phyloP scores from a whole-genome alignment of 1,284 basidiomycete genomes.

The Cryptococcus floricola region DNA sequence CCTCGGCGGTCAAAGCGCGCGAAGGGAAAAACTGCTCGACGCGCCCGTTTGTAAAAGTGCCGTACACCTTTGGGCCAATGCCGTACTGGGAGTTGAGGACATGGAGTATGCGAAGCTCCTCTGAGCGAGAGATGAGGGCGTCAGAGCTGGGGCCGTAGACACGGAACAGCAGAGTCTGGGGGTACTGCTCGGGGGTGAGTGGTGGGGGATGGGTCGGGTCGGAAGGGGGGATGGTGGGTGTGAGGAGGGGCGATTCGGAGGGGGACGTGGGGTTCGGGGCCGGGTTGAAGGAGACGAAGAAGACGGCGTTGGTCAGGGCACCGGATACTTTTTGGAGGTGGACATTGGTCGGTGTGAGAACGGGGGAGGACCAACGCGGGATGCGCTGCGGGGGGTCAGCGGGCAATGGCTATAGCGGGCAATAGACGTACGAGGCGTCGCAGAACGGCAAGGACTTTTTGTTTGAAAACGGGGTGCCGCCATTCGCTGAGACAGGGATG shows the following conservation, averaged over 20 bases:
- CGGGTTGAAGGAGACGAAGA: slow-evolving; percentile 67
- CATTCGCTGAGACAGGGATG: slow-evolving; percentile 33
- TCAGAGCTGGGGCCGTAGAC: slow-evolving; percentile 85
- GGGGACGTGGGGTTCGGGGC: slow-evolving; percentile 39
- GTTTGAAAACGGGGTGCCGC: slow-evolving; percentile 48
- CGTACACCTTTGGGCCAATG: slow-evolving; percentile 86
- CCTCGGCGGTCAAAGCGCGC: slow-evolving; percentile 66
- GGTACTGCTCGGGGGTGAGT: slow-evolving; percentile 35
- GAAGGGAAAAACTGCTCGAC: slow-evolving; percentile 92
- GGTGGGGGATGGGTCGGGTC: slow-evolving; percentile 37
- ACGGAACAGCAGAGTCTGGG: slow-evolving; percentile 72
- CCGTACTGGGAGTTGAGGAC: slow-evolving; percentile 77
- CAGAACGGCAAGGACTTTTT: slow-evolving; percentile 41
- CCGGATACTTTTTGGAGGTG: slow-evolving; percentile 78
- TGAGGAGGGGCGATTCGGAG: slow-evolving; percentile 45
- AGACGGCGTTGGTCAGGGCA: slow-evolving; percentile 87
- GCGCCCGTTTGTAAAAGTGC: slow-evolving; percentile 88
- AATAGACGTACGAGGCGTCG: slow-evolving; percentile 27
- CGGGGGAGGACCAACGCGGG: slow-evolving; percentile 47
- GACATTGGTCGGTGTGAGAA: slow-evolving; percentile 52
- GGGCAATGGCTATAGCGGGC: neutral
- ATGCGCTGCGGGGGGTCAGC: slow-evolving; percentile 28
- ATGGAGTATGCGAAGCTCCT: slow-evolving; percentile 80
- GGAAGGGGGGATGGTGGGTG: slow-evolving; percentile 42
- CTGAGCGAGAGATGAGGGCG: slow-evolving; percentile 74